Evolutionary conservation across 2,329 filamentous ascomycete species (phyloP).

Genomic region (Paraphoma sp.): DNA sequence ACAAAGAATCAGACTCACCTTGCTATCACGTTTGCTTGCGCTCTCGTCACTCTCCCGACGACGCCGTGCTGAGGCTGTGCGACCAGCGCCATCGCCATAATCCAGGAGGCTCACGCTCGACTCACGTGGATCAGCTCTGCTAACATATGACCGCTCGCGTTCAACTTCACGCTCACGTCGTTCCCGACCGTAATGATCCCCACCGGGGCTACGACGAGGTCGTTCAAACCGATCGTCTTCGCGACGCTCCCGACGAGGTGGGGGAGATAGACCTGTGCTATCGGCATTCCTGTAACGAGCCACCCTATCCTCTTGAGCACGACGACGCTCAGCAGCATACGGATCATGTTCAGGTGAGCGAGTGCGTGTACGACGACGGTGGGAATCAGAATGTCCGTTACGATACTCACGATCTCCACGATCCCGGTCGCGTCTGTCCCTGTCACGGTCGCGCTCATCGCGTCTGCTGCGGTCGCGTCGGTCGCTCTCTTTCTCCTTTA

Average conservation of each 20-base stretch:
- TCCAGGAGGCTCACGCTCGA: constrained; percentile 82
- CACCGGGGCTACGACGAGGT: constrained; percentile 64
- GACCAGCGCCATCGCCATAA: constrained; percentile 72
- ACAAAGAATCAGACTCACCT: constrained; percentile 42
- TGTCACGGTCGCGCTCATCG: constrained; percentile 53
- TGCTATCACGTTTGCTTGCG: constrained; percentile 49
- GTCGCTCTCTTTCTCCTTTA: constrained; percentile 87
- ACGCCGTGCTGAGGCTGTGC: constrained; percentile 67
- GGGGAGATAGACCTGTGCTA: constrained; percentile 67
- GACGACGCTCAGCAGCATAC: constrained; percentile 93
- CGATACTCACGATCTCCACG: constrained; percentile 50
- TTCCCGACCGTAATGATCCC: constrained; percentile 81
- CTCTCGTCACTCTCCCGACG: constrained; percentile 75
- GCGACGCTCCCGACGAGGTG: constrained; percentile 52
- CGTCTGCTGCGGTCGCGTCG: constrained; percentile 51
- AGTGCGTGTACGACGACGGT: constrained; percentile 66
- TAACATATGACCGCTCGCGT: constrained; percentile 81
- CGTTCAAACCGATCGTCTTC: constrained; percentile 51
- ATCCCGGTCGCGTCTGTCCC: constrained; percentile 50
- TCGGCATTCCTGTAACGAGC: constrained; percentile 87
- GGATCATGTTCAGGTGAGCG: constrained; percentile 91
- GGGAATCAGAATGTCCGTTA: constrained; percentile 47
- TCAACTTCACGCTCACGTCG: constrained; percentile 88
- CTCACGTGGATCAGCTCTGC: constrained; percentile 79
- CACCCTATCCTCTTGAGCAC: constrained; percentile 92